A percentile compares a stretch with the other conserved stretches of the same genome.
phyloP scores from a whole-genome alignment of 1,284 basidiomycete species.

The Heterobasidion irregulare region DNA sequence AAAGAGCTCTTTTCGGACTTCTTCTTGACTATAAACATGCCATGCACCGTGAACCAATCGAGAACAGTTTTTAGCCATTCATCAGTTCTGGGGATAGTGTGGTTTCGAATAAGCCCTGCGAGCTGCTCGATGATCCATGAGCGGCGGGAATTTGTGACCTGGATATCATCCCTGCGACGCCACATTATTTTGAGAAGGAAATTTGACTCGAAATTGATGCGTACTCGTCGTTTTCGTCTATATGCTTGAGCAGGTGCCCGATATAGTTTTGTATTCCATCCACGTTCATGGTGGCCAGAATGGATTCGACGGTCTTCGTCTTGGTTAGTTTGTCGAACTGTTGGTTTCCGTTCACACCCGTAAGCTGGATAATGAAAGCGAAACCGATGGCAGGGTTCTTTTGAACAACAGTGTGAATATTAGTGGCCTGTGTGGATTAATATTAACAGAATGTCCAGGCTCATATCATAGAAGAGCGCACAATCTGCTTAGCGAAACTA shows the following conservation, averaged over 20 bases:
- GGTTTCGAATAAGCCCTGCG: constrained; percentile 70
- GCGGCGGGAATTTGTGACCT: constrained; percentile 46
- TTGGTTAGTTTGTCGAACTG: constrained; percentile 91
- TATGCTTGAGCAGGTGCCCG: constrained; percentile 57
- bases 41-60: constrained; percentile 79
- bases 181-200: neutral
- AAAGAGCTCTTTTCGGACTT: constrained; percentile 62
- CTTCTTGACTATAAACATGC: constrained; percentile 74
- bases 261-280: constrained; percentile 79
- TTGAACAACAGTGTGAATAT: constrained; percentile 72
- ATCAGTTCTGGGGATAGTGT: constrained; percentile 76
- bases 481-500: constrained; percentile 79
- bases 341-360: constrained; percentile 78
- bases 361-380: constrained; percentile 79
- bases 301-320: constrained; percentile 88
- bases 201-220: constrained; percentile 11
- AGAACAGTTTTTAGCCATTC: constrained; percentile 69
- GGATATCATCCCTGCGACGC: constrained; percentile 33
- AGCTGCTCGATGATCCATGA: constrained; percentile 89
- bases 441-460: constrained; percentile 2
- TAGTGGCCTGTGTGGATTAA: constrained; percentile 43
- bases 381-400: constrained; percentile 78
- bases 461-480: constrained; percentile 24
- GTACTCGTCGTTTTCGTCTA: constrained; percentile 46
- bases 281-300: constrained; percentile 70